Percentiles rank a stretch among this genome's conserved stretches.
Conservation (phyloP, 106 monocot genomes). For the Acanthochlamys bracteata region DNA sequence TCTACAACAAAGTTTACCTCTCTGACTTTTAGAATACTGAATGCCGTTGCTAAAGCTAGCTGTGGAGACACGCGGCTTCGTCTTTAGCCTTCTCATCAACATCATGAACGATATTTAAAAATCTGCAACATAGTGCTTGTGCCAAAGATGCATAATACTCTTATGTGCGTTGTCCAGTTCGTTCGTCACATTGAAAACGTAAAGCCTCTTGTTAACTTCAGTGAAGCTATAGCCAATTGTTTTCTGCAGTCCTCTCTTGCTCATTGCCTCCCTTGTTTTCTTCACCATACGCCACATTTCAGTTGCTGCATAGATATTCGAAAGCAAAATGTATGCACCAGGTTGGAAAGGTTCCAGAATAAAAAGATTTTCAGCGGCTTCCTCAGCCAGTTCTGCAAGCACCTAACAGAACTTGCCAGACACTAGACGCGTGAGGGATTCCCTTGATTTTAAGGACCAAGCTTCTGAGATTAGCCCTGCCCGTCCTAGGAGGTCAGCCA, state of each 20-base stretch:
- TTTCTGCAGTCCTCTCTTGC: conserved; percentile 14
- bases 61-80: conserved; percentile 18
- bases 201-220: conserved; percentile 24
- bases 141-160: conserved; percentile 9
- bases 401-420: conserved; percentile 28
- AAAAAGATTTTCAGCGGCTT: conserved; percentile 25
- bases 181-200: conserved; percentile 7
- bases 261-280: conserved; percentile 24
- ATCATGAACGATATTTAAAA: conserved; percentile 15
- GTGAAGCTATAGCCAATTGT: conserved; percentile 27
- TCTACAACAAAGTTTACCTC: conserved; percentile 11
- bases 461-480: conserved; percentile 33
- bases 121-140: conserved; percentile 15
- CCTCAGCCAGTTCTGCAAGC: conserved; percentile 23
- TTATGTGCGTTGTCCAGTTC: not conserved
- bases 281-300: conserved; percentile 33
- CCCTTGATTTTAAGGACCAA: conserved; percentile 13
- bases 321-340: conserved; percentile 24
- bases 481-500: conserved; percentile 43
- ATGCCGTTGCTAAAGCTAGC: conserved; percentile 30
- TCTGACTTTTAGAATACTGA: conserved; percentile 16
- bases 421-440: conserved; percentile 21
- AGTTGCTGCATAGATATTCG: conserved; percentile 30
- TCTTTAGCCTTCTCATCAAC: conserved; percentile 22
- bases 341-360: conserved; percentile 17